phyloP scores from a whole-genome alignment of 768 basidiomycete genomes.

The Amanita subjunquillea region DNA sequence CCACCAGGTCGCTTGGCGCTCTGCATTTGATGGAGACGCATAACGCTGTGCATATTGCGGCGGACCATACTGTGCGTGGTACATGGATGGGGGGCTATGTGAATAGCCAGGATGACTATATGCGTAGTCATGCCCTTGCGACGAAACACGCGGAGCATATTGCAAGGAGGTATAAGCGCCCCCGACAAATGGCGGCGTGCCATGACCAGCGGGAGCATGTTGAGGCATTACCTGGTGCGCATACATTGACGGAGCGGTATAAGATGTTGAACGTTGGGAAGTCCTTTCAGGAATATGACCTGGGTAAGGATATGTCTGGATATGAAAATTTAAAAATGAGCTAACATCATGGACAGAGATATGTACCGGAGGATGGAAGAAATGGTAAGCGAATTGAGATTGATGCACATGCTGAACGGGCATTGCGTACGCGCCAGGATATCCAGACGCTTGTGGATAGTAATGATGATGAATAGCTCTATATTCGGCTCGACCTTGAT shows the following conservation, averaged over 20 bases:
- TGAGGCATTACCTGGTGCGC: slow-evolving; percentile 17
- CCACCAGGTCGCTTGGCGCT: slow-evolving; percentile 44
- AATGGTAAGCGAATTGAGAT: slow-evolving; percentile 22
- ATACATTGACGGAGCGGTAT: slow-evolving; percentile 17
- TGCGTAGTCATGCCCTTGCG: slow-evolving; percentile 21
- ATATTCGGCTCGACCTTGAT: slow-evolving; percentile 11
- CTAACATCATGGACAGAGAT: slow-evolving; percentile 14
- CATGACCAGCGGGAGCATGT: slow-evolving; percentile 16
- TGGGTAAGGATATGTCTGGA: slow-evolving; percentile 29
- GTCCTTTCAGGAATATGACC: slow-evolving; percentile 21
- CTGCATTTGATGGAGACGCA: slow-evolving; percentile 20
- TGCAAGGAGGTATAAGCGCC: slow-evolving; percentile 23
- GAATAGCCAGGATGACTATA: slow-evolving; percentile 25
- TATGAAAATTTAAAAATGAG: slow-evolving; percentile 29
- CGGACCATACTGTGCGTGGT: slow-evolving; percentile 26
- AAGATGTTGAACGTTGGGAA: slow-evolving; percentile 17
- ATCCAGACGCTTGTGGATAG: slow-evolving; percentile 24
- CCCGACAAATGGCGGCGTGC: slow-evolving; percentile 14
- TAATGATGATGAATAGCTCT: slow-evolving; percentile 14
- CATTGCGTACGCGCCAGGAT: slow-evolving; percentile 37
- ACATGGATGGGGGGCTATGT: slow-evolving; percentile 23
- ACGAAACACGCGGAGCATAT: slow-evolving; percentile 17
- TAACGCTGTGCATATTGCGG: slow-evolving; percentile 27
- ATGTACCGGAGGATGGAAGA: slow-evolving; percentile 23
- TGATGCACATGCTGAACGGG: slow-evolving; percentile 28